Percentiles rank a stretch among this genome's conserved stretches.
These are phyloP conservation scores for Sophora flavescens DNA, from an alignment of 306 rosid genomes.

Conservation along the genomic window DNA sequence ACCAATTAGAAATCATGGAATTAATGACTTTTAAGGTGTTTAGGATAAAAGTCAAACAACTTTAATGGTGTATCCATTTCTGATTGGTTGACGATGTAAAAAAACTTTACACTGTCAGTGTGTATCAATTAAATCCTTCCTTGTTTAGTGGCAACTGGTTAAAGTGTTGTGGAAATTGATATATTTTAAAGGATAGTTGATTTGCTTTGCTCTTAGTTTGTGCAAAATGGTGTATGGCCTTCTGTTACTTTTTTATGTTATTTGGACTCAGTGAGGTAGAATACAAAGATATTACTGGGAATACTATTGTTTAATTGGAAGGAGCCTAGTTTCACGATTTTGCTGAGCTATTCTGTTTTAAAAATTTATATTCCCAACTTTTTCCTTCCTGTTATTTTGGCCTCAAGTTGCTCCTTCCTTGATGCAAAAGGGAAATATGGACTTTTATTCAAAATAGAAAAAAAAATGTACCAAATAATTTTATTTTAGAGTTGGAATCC, in stretches of 20 bases:
- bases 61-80: no score
- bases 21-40: no score
- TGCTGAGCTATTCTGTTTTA: neutral
- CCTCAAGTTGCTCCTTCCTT: neutral
- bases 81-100: no score
- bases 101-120: no score
- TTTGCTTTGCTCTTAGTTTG: neutral
- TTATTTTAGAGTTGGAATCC: neutral
- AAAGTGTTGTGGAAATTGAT: slow-evolving; percentile 1
- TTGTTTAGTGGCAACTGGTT: slow-evolving; percentile 8
- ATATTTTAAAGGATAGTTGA: slow-evolving; percentile 18
- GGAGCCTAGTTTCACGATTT: neutral
- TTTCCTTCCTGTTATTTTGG: neutral
- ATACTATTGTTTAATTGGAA: neutral
- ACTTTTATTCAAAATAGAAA: no score
- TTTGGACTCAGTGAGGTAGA: neutral
- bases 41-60: no score
- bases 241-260: no score
- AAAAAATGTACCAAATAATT: slow-evolving; percentile 7
- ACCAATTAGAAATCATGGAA: no score
- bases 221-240: neutral
- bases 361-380: neutral
- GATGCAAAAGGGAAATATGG: neutral
- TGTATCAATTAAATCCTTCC: no score
- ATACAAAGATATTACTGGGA: neutral